These are phyloP conservation scores for Neurospora sp. DNA, from an alignment of 495 filamentous ascomycete species.

Conservation along the genomic window DNA sequence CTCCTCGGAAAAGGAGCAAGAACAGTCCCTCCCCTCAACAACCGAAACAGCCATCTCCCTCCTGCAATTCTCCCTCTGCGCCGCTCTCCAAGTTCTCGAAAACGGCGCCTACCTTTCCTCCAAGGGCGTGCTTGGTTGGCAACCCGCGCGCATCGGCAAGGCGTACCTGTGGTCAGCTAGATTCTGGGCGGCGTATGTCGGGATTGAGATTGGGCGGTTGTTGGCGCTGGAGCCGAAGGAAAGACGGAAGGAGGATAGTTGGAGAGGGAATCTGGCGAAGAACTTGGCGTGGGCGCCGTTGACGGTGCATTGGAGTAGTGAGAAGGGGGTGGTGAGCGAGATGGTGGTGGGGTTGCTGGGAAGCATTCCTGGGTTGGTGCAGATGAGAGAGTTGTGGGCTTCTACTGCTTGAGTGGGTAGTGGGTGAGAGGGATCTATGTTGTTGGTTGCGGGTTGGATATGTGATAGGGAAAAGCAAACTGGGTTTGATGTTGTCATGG, in stretches of 20 bases:
- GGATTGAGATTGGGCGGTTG: conserved; percentile 61
- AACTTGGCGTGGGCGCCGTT: conserved; percentile 49
- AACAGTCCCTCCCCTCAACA: conserved; percentile 17
- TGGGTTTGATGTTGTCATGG: not conserved
- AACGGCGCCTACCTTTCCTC: conserved; percentile 69
- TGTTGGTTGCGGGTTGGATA: not conserved
- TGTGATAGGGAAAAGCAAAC: not conserved
- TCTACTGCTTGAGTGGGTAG: conserved; percentile 19
- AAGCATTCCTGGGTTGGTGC: conserved; percentile 53
- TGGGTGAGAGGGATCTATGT: no score
- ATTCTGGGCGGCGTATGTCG: conserved; percentile 71
- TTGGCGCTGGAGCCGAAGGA: conserved; percentile 35
- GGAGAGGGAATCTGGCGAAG: conserved; percentile 35
- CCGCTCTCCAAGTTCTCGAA: conserved; percentile 69
- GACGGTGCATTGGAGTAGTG: conserved; percentile 72
- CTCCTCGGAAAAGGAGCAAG: conserved; percentile 5
- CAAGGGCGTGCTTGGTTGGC: conserved; percentile 56
- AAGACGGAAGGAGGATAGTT: conserved; percentile 25
- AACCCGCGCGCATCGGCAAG: conserved; percentile 38
- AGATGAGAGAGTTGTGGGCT: conserved; percentile 58
- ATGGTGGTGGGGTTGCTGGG: conserved; percentile 54
- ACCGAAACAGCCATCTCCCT: conserved; percentile 44
- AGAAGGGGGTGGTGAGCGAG: conserved; percentile 54
- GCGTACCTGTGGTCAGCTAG: conserved; percentile 67
- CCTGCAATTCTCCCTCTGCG: conserved; percentile 56